phyloP scores from a whole-genome alignment of 495 filamentous ascomycete genomes.

The Neurospora tetraspora region DNA sequence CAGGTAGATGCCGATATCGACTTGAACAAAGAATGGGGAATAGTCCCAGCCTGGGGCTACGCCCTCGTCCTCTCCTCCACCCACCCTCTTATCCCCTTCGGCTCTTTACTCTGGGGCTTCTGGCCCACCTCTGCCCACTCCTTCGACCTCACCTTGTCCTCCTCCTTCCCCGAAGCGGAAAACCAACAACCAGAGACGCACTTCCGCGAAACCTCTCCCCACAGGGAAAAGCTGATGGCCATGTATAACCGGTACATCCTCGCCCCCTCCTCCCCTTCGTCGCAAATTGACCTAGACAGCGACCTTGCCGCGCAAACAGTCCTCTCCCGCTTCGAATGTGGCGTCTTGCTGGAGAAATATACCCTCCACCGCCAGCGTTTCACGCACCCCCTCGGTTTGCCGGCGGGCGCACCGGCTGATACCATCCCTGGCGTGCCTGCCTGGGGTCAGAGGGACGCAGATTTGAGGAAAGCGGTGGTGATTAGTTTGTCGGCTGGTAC shows the following conservation, averaged over 20 bases:
- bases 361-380: background rate
- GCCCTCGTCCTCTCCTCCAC: constrained; percentile 27
- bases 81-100: background rate
- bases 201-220: background rate
- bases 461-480: background rate
- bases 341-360: background rate
- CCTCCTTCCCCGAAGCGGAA: background rate
- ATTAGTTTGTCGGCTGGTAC: background rate
- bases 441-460: background rate
- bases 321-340: background rate
- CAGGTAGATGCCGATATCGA: background rate
- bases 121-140: constrained; percentile 3
- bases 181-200: background rate
- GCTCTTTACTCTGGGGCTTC: background rate
- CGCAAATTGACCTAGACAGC: background rate
- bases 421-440: background rate
- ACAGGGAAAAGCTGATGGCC: background rate
- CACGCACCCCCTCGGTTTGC: background rate
- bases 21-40: constrained; percentile 27
- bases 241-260: constrained; percentile 4
- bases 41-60: constrained; percentile 40
- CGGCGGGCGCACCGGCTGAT: background rate
- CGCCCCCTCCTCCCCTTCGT: too few species aligned
- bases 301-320: background rate
- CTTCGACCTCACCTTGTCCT: background rate